Evolutionary conservation across 192 early-diverging fungal genomes (phyloP).

Genomic region (Backusella parvicylindrica): DNA sequence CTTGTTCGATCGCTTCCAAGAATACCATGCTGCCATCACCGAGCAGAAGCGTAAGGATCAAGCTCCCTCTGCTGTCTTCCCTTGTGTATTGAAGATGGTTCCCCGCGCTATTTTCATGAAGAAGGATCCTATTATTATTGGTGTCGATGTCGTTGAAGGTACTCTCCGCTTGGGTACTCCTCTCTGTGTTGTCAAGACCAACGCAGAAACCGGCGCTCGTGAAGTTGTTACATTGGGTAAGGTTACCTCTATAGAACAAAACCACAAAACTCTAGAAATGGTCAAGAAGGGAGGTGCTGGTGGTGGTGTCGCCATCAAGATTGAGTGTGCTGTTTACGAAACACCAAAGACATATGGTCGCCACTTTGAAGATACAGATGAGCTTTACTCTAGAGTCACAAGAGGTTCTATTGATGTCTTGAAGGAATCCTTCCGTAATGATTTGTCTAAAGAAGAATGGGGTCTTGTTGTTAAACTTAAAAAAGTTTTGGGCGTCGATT

Average conservation of each 20-base stretch:
- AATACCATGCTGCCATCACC: slow-evolving; percentile 68
- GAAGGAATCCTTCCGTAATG: slow-evolving; percentile 91
- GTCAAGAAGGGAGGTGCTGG: slow-evolving; percentile 80
- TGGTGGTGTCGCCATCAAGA: slow-evolving; percentile 87
- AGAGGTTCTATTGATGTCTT: slow-evolving; percentile 91
- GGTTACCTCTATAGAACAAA: slow-evolving; percentile 89
- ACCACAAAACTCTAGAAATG: slow-evolving; percentile 79
- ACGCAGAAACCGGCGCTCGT: slow-evolving; percentile 67
- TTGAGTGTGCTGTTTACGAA: slow-evolving; percentile 82
- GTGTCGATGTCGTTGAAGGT: slow-evolving; percentile 94
- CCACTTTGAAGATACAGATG: slow-evolving; percentile 85
- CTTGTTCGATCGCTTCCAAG: slow-evolving; percentile 91
- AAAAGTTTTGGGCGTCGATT: slow-evolving; percentile 44
- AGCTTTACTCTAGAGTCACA: slow-evolving; percentile 78
- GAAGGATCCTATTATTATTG: slow-evolving; percentile 91
- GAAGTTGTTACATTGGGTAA: slow-evolving; percentile 79
- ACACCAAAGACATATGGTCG: slow-evolving; percentile 89
- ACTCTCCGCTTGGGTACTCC: slow-evolving; percentile 87
- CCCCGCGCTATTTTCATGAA: slow-evolving; percentile 92
- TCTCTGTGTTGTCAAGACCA: slow-evolving; percentile 78
- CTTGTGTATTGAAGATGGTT: slow-evolving; percentile 88
- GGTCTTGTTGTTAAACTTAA: slow-evolving; percentile 76
- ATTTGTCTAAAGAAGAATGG: slow-evolving; percentile 91
- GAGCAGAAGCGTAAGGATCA: slow-evolving; percentile 88
- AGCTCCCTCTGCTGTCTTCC: slow-evolving; percentile 92